Conservation (phyloP, 441 rosid species). For the Syzygium malaccense region DNA sequence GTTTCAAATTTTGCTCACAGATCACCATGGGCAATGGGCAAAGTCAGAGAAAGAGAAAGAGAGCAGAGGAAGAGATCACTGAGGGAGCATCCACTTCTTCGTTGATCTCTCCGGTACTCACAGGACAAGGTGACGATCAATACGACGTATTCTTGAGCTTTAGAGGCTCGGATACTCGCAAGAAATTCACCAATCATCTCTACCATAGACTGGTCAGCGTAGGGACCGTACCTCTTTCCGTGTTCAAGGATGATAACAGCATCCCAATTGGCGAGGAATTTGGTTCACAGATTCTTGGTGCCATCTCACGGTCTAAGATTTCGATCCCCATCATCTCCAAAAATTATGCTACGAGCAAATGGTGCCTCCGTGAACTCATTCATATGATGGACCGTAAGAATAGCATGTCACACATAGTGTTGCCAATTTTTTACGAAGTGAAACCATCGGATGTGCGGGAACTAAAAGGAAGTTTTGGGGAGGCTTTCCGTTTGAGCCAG, state of each 20-base stretch:
- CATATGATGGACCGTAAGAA: too few relatives aligned
- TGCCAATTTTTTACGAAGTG: too few relatives aligned
- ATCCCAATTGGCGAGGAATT: background rate
- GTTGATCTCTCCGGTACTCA: background rate
- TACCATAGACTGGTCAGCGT: rapidly evolving
- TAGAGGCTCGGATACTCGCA: rapidly evolving
- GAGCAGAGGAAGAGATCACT: too few relatives aligned
- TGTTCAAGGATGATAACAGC: background rate
- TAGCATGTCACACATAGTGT: too few relatives aligned
- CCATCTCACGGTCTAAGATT: background rate
- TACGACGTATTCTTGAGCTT: background rate
- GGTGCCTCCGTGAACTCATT: too few relatives aligned
- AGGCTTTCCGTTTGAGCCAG: too few relatives aligned
- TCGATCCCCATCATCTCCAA: too few relatives aligned
- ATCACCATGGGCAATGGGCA: background rate
- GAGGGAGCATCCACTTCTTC: background rate
- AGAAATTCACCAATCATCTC: rapidly evolving
- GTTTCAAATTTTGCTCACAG: background rate
- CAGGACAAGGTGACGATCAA: background rate
- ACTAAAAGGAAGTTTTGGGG: too few relatives aligned
- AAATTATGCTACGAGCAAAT: too few relatives aligned
- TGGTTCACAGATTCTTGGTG: rapidly evolving
- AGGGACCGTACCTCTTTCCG: rapidly evolving
- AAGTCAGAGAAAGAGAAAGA: too few relatives aligned
- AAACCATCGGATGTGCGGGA: too few relatives aligned